phyloP scores from a whole-genome alignment of 805 yeast species.

The Candida corydali region DNA sequence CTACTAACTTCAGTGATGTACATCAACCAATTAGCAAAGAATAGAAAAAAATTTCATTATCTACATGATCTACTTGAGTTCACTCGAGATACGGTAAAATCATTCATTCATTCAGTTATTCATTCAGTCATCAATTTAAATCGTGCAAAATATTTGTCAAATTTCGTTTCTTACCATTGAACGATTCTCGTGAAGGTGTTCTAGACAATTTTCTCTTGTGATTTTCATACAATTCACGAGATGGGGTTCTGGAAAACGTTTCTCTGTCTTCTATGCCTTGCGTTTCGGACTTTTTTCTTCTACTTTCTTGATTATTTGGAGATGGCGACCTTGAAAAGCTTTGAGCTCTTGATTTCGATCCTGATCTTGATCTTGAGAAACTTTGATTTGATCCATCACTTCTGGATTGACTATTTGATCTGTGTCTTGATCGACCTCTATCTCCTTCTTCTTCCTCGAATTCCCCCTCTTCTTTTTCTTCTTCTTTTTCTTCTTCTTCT shows the following conservation, averaged over 20 bases:
- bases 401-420: constrained; percentile 13
- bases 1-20: too few relatives aligned
- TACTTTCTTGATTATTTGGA: constrained; percentile 14
- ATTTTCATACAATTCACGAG: not conserved
- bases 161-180: constrained; percentile 1
- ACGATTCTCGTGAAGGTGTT: constrained; percentile 2
- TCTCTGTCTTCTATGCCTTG: too few relatives aligned
- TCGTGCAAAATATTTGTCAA: not conserved
- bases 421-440: constrained; percentile 12
- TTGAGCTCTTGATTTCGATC: constrained; percentile 13
- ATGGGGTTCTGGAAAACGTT: constrained; percentile 8
- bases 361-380: constrained; percentile 15
- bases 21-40: too few relatives aligned
- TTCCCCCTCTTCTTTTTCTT: constrained; percentile 14
- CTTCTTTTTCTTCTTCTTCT: constrained; percentile 11
- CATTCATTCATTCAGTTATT: not conserved
- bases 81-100: too few relatives aligned
- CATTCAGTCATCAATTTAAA: too few relatives aligned
- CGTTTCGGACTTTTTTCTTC: constrained; percentile 12
- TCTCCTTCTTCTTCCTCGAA: constrained; percentile 13
- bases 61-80: too few relatives aligned
- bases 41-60: too few relatives aligned
- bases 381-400: constrained; percentile 10
- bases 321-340: constrained; percentile 10
- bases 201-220: constrained; percentile 8